Evolutionary conservation across 2,329 filamentous ascomycete species (phyloP).

Genomic region (Metarhizium sp.): DNA sequence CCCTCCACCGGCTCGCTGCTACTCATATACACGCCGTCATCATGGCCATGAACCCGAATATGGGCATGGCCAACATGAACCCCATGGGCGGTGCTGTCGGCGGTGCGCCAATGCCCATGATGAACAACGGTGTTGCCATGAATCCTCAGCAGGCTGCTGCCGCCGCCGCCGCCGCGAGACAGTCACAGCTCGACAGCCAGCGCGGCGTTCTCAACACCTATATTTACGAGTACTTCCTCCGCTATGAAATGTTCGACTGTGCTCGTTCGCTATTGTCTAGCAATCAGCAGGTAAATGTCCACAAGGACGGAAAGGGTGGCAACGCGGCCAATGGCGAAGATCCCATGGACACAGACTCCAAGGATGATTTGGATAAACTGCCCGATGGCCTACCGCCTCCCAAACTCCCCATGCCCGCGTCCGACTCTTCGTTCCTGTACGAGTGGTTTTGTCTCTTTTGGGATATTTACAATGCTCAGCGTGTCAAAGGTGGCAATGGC

Average conservation of each 20-base stretch:
- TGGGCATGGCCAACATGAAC: constrained; percentile 60
- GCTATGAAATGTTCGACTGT: constrained; percentile 73
- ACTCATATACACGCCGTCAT: constrained; percentile 6
- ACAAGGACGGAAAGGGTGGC: constrained; percentile 62
- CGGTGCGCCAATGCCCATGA: constrained; percentile 51
- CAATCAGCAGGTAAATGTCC: constrained; percentile 56
- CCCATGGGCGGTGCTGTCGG: constrained; percentile 60
- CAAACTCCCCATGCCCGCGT: constrained; percentile 53
- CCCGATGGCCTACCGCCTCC: constrained; percentile 74
- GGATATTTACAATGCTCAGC: constrained; percentile 86
- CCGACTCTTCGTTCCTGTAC: constrained; percentile 76
- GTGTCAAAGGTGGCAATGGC: constrained; percentile 54
- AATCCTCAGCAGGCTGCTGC: constrained; percentile 20
- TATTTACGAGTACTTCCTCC: constrained; percentile 87
- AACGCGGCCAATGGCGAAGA: constrained; percentile 65
- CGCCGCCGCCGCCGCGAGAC: constrained; percentile 22
- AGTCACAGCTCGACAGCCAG: constrained; percentile 34
- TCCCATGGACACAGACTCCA: constrained; percentile 73
- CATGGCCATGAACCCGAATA: constrained; percentile 48
- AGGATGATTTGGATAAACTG: constrained; percentile 69
- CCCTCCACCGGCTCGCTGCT: constrained; percentile 9
- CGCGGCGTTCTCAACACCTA: constrained; percentile 68
- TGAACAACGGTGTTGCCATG: constrained; percentile 45
- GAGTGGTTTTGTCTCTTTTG: constrained; percentile 98
- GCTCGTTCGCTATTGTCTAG: constrained; percentile 64